phyloP scores from a whole-genome alignment of 2,329 filamentous ascomycete genomes.

The Cercospora sp. region DNA sequence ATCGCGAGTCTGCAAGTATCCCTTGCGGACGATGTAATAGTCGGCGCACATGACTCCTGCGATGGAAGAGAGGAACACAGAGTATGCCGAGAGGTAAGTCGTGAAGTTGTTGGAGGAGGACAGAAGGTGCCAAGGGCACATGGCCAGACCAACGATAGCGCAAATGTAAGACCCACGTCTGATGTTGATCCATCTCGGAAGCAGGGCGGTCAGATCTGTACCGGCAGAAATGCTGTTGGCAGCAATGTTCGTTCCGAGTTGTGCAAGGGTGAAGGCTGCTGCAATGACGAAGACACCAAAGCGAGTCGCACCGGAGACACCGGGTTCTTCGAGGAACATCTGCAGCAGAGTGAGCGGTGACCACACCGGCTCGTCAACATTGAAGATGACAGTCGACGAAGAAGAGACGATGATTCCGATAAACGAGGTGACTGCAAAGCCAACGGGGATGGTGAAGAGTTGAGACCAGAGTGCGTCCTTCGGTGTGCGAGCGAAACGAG shows the following conservation, averaged over 20 bases:
- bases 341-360: constrained; percentile 40
- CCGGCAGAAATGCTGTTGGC: constrained; percentile 43
- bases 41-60: constrained; percentile 61
- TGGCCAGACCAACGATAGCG: constrained; percentile 50
- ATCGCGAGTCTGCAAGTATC: constrained; percentile 38
- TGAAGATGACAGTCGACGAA: constrained; percentile 47
- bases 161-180: constrained; percentile 39
- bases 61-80: constrained; percentile 64
- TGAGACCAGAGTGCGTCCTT: constrained; percentile 47
- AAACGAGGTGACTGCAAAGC: constrained; percentile 45
- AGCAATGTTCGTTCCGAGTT: constrained; percentile 43
- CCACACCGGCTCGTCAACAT: constrained; percentile 40
- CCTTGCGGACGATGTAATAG: constrained; percentile 55
- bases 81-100: constrained; percentile 59
- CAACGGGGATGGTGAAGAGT: constrained; percentile 45
- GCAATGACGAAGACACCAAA: constrained; percentile 45
- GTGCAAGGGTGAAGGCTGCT: constrained; percentile 40
- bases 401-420: constrained; percentile 48
- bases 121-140: constrained; percentile 68
- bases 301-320: constrained; percentile 35
- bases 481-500: constrained; percentile 44
- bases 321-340: constrained; percentile 39
- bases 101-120: constrained; percentile 59
- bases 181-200: constrained; percentile 54
- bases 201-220: constrained; percentile 41